Evolutionary conservation across 768 basidiomycete species (phyloP).

Genomic region (Floccularia luteovirens): DNA sequence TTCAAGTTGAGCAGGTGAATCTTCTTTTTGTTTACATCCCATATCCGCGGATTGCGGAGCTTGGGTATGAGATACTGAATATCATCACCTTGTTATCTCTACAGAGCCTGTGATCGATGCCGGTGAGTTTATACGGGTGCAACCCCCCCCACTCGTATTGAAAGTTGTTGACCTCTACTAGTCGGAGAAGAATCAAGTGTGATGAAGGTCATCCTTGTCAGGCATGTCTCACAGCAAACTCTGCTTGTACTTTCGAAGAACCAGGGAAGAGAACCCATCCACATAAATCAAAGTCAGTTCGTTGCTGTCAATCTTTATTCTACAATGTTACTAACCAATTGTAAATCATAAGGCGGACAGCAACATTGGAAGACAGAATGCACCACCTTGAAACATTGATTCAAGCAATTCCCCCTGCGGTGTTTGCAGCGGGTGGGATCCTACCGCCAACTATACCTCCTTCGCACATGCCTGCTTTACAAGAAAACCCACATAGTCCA

Average conservation of each 20-base stretch:
- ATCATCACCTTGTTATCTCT: slow-evolving; percentile 10
- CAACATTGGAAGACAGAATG: slow-evolving; percentile 84
- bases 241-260: slow-evolving; percentile 82
- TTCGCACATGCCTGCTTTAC: slow-evolving; percentile 16
- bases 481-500: slow-evolving; percentile 20
- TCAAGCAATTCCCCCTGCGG: slow-evolving; percentile 75
- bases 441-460: too few relatives aligned
- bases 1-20: slow-evolving; percentile 83
- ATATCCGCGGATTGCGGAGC: background rate
- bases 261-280: slow-evolving; percentile 81
- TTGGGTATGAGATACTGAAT: background rate
- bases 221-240: slow-evolving; percentile 77
- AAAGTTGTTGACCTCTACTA: slow-evolving; percentile 18
- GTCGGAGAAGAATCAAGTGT: slow-evolving; percentile 79
- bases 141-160: slow-evolving; percentile 1
- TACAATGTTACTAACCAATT: background rate
- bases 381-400: slow-evolving; percentile 81
- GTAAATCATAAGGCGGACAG: slow-evolving; percentile 48
- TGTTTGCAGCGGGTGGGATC: slow-evolving; percentile 63
- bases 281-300: slow-evolving; percentile 78
- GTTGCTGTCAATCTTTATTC: background rate
- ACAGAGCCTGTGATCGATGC: slow-evolving; percentile 85
- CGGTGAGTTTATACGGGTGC: too few relatives aligned
- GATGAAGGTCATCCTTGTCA: slow-evolving; percentile 88
- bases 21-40: slow-evolving; percentile 2